These are phyloP conservation scores for Ascochyta fabae DNA, from an alignment of 2,329 filamentous ascomycete species.

Conservation along the genomic window DNA sequence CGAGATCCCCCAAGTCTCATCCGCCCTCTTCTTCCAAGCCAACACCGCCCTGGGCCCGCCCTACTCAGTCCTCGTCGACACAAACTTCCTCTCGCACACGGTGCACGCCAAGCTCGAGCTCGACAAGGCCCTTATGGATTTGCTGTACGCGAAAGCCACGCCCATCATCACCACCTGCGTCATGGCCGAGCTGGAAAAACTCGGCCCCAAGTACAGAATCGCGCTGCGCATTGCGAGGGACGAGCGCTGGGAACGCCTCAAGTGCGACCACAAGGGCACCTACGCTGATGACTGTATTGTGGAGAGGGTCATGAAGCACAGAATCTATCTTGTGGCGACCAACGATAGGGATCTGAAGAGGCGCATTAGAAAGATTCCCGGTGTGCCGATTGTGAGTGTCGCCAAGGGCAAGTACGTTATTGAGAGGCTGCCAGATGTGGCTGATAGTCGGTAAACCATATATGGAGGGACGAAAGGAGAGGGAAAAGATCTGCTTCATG, in stretches of 20 bases:
- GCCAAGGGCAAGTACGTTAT: constrained; percentile 92
- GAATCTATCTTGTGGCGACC: constrained; percentile 54
- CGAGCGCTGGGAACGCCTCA: constrained; percentile 82
- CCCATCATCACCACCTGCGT: constrained; percentile 81
- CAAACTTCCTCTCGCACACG: constrained; percentile 65
- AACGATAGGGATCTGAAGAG: constrained; percentile 71
- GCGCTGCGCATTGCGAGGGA: constrained; percentile 86
- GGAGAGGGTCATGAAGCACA: constrained; percentile 53
- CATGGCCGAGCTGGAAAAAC: constrained; percentile 86
- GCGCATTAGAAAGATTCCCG: constrained; percentile 80
- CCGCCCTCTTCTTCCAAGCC: constrained; percentile 56
- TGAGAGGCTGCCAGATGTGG: constrained; percentile 85
- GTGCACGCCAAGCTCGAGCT: constrained; percentile 90
- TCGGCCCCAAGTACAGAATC: constrained; percentile 84
- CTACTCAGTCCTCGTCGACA: constrained; percentile 69
- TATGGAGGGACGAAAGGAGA: not conserved
- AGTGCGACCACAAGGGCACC: constrained; percentile 88
- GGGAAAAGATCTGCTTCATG: constrained; percentile 1
- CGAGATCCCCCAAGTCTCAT: constrained; percentile 81
- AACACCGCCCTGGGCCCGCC: constrained; percentile 87
- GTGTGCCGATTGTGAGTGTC: constrained; percentile 79
- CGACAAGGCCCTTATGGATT: constrained; percentile 89
- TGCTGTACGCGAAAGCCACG: constrained; percentile 87
- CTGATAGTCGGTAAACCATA: constrained; percentile 59
- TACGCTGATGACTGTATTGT: constrained; percentile 75